phyloP scores from a whole-genome alignment of 2,329 filamentous ascomycete genomes.

The Trematosphaeria pertusa region DNA sequence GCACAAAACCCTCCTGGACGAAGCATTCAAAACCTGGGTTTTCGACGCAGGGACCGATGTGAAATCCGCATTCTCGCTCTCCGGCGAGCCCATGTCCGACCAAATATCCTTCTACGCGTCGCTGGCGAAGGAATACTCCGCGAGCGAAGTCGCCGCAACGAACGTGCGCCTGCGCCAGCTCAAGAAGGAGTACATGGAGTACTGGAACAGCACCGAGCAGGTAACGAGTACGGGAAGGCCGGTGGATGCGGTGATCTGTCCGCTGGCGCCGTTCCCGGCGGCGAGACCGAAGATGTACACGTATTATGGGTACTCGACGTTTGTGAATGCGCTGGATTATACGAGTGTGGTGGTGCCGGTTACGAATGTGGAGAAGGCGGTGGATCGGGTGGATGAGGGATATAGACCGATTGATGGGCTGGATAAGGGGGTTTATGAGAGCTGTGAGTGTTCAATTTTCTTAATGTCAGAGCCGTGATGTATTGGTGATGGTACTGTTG shows the following conservation, averaged over 20 bases:
- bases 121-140: constrained; percentile 28
- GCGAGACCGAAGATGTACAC: constrained; percentile 34
- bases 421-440: constrained; percentile 35
- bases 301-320: constrained; percentile 44
- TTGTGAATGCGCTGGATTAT: constrained; percentile 42
- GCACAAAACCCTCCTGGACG: constrained; percentile 29
- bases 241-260: constrained; percentile 47
- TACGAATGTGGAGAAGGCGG: constrained; percentile 35
- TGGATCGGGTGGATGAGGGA: constrained; percentile 32
- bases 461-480: too few relatives aligned
- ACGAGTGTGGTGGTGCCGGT: constrained; percentile 45
- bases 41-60: constrained; percentile 43
- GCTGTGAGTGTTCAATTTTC: constrained; percentile 32
- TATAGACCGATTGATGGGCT: constrained; percentile 35
- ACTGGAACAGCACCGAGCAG: constrained; percentile 44
- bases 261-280: constrained; percentile 48
- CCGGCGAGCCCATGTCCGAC: constrained; percentile 37
- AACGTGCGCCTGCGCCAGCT: constrained; percentile 39
- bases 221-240: constrained; percentile 37
- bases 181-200: constrained; percentile 46
- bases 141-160: constrained; percentile 39
- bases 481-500: neutral
- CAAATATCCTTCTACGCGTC: constrained; percentile 31
- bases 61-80: constrained; percentile 39
- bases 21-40: constrained; percentile 33